phyloP scores from a whole-genome alignment of 768 basidiomycete genomes.

The Cyclocybe aegerita region DNA sequence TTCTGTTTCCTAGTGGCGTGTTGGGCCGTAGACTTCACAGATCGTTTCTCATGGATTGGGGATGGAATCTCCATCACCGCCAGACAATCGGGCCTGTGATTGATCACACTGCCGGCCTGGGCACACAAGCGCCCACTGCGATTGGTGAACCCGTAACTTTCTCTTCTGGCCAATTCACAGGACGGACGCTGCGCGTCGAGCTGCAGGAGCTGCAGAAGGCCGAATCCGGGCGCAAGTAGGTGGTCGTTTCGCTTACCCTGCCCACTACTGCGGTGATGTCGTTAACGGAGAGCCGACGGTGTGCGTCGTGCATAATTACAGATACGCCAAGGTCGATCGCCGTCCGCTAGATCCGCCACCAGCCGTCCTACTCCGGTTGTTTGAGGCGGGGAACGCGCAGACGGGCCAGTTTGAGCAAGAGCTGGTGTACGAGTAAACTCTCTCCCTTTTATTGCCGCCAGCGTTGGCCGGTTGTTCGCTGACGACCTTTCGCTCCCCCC shows the following conservation, averaged over 20 bases:
- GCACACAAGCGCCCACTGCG: conserved; percentile 15
- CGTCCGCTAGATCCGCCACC: conserved; percentile 73
- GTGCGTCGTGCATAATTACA: conserved; percentile 19
- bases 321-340: conserved; percentile 61
- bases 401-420: conserved; percentile 43
- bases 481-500: background rate
- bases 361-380: conserved; percentile 49
- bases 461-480: background rate
- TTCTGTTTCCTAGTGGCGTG: background rate
- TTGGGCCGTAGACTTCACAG: conserved; percentile 2
- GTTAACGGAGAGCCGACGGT: conserved; percentile 7
- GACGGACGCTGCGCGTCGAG: conserved; percentile 48
- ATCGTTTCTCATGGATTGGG: conserved; percentile 24
- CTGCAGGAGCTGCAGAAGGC: conserved; percentile 66
- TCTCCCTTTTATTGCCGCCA: background rate
- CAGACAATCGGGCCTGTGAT: conserved; percentile 24
- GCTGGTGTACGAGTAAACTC: conserved; percentile 47
- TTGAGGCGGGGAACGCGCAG: conserved; percentile 40
- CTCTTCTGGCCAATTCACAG: conserved; percentile 52
- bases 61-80: conserved; percentile 29
- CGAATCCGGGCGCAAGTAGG: conserved; percentile 64
- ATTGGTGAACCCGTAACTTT: conserved; percentile 45
- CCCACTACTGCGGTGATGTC: conserved; percentile 3
- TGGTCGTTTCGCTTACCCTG: conserved; percentile 2
- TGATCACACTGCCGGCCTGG: conserved; percentile 16